phyloP scores from a whole-genome alignment of 2,329 filamentous ascomycete genomes.

The Xylaria digitata region DNA sequence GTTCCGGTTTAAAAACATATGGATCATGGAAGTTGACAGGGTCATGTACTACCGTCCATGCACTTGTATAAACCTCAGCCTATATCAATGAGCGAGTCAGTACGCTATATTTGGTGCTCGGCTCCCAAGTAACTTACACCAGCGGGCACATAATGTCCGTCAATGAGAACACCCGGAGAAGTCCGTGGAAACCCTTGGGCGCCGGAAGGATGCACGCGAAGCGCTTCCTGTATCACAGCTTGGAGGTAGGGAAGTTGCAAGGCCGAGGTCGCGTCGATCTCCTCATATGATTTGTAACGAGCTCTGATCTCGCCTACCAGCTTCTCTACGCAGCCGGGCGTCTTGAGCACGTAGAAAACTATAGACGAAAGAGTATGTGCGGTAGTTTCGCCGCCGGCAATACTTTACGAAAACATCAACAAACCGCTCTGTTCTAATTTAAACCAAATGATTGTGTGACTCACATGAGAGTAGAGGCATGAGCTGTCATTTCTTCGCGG shows the following conservation, averaged over 20 bases:
- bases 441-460: neutral
- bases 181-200: constrained; percentile 23
- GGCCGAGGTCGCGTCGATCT: constrained; percentile 23
- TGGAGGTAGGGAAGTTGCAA: constrained; percentile 26
- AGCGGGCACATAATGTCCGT: constrained; percentile 17
- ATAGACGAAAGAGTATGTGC: constrained; percentile 17
- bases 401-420: neutral
- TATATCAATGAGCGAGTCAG: neutral
- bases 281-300: constrained; percentile 8
- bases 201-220: constrained; percentile 18
- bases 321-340: neutral
- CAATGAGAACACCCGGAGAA: constrained; percentile 16
- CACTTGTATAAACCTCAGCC: constrained; percentile 28
- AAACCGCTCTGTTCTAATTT: neutral
- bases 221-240: constrained; percentile 27
- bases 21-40: constrained; percentile 20
- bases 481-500: constrained; percentile 27
- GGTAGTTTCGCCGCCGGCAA: constrained; percentile 31
- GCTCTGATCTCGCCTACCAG: constrained; percentile 8
- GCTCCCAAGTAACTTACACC: constrained; percentile 13
- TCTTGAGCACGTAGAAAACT: constrained; percentile 22
- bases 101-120: neutral
- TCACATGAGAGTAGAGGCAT: constrained; percentile 27
- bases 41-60: constrained; percentile 29
- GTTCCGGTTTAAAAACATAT: constrained; percentile 11